A percentile compares a stretch with the other conserved stretches of the same genome.
These are phyloP conservation scores for Trichoderma breve DNA, from an alignment of 2,329 filamentous ascomycete genomes.

Conservation along the genomic window DNA sequence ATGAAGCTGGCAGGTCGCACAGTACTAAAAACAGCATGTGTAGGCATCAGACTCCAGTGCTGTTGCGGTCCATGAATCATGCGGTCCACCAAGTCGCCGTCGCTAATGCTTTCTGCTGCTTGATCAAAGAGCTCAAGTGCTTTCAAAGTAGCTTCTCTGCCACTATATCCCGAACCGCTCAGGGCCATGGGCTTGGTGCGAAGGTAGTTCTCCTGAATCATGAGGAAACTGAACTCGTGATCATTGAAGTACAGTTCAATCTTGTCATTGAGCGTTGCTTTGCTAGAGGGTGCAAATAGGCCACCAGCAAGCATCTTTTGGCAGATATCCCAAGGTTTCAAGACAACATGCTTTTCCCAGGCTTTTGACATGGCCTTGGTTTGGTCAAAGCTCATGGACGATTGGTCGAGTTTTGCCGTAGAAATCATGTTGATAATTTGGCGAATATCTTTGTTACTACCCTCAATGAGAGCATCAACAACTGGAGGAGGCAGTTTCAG, in stretches of 20 bases:
- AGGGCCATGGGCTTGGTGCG: constrained; percentile 71
- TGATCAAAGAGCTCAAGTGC: constrained; percentile 81
- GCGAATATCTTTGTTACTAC: constrained; percentile 90
- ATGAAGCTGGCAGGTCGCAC: constrained; percentile 87
- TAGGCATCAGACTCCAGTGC: constrained; percentile 97
- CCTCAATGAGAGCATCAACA: constrained; percentile 91
- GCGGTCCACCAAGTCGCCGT: constrained; percentile 90
- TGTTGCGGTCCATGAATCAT: constrained; percentile 99
- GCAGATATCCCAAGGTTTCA: constrained; percentile 98
- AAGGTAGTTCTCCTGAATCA: constrained; percentile 98
- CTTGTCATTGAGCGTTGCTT: constrained; percentile 90
- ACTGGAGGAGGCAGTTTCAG: constrained; percentile 80
- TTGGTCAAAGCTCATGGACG: constrained; percentile 76
- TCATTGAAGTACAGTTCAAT: constrained; percentile 99
- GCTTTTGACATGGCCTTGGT: constrained; percentile 93
- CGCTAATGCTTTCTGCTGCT: constrained; percentile 93
- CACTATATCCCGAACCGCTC: constrained; percentile 53
- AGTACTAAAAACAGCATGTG: constrained; percentile 92
- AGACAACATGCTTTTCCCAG: constrained; percentile 95
- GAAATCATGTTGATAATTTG: constrained; percentile 99
- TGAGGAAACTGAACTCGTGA: constrained; percentile 93
- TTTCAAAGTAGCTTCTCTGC: constrained; percentile 72
- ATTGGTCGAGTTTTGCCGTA: constrained; percentile 84
- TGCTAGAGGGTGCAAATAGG: constrained; percentile 80
- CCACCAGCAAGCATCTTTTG: constrained; percentile 86